These are phyloP conservation scores for Phytopythium helicoides DNA, from an alignment of 352 stramenopile species.

Conservation along the genomic window DNA sequence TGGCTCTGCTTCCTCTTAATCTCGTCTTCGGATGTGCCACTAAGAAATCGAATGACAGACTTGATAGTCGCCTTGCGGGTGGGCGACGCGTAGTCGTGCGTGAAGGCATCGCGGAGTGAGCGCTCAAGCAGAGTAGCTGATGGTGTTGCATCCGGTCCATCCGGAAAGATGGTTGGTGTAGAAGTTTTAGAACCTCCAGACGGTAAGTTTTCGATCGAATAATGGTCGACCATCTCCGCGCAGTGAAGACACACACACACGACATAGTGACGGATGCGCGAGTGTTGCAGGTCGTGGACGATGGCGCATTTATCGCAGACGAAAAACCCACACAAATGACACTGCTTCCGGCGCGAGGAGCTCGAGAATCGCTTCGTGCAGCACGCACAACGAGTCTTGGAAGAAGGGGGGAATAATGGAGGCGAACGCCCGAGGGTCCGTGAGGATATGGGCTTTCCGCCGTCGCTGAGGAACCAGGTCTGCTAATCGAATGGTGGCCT, in stretches of 20 bases:
- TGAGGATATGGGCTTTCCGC: no score
- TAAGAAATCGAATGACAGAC: no score
- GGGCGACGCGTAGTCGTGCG: slow-evolving; percentile 8
- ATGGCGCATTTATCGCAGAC: slow-evolving; percentile 46
- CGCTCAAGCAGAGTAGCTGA: slow-evolving; percentile 17
- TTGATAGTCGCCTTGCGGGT: slow-evolving; percentile 7
- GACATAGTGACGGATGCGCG: background rate
- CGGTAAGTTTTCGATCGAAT: slow-evolving; percentile 42
- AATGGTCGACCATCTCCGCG: slow-evolving; percentile 41
- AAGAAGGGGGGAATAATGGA: no score
- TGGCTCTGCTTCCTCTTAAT: no score
- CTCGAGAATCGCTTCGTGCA: slow-evolving; percentile 12
- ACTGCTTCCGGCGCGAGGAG: no score
- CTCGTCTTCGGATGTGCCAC: no score
- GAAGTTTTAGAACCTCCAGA: slow-evolving; percentile 8
- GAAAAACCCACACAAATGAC: slow-evolving; percentile 35
- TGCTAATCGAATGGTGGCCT: no score
- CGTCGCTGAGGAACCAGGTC: no score
- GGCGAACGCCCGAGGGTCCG: no score
- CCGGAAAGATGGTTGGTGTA: slow-evolving; percentile 10
- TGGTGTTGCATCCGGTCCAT: slow-evolving; percentile 6
- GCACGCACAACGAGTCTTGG: slow-evolving; percentile 5
- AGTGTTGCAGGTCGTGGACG: background rate
- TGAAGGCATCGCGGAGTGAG: slow-evolving; percentile 18
- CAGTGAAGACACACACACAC: slow-evolving; percentile 53